These are phyloP conservation scores for Papiliotrema nemorosa DNA, from an alignment of 1,284 basidiomycete genomes.

Conservation along the genomic window DNA sequence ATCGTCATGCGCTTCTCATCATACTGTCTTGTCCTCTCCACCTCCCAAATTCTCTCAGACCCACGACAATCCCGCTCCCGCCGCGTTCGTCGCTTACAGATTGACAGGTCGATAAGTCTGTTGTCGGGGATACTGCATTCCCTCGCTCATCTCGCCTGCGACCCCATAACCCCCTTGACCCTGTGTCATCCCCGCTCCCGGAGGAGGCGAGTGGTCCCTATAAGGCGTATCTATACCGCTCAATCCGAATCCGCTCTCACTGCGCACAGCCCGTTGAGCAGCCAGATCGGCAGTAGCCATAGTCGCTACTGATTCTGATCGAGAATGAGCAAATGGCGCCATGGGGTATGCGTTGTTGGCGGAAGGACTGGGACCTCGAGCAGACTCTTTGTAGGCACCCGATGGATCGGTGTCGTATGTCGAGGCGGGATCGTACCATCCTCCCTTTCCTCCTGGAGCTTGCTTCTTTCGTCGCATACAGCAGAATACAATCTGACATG, in stretches of 20 bases:
- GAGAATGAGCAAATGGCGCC: constrained; percentile 26
- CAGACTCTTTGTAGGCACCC: constrained; percentile 16
- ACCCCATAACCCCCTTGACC: not conserved
- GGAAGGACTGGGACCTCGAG: constrained; percentile 1
- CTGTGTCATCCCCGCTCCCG: not conserved
- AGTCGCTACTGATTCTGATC: constrained; percentile 28
- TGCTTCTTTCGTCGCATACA: constrained; percentile 11
- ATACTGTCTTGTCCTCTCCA: no score
- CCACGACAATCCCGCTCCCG: no score
- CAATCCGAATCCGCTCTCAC: constrained; percentile 9
- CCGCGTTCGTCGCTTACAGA: no score
- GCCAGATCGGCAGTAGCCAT: constrained; percentile 43
- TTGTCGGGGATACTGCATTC: not conserved
- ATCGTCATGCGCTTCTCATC: no score
- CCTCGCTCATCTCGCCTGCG: not conserved
- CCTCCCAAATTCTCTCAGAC: no score
- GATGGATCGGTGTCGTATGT: constrained; percentile 2
- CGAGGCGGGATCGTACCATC: constrained; percentile 2
- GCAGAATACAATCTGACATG: constrained; percentile 10
- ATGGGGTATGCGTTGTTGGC: constrained; percentile 31
- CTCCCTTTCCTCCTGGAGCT: not conserved
- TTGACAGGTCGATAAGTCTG: constrained; percentile 1
- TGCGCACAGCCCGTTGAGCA: constrained; percentile 18
- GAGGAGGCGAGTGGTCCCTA: not conserved
- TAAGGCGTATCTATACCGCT: not conserved